Conservation (phyloP, 2,329 filamentous ascomycete species). For the Colletotrichum spinosum region DNA sequence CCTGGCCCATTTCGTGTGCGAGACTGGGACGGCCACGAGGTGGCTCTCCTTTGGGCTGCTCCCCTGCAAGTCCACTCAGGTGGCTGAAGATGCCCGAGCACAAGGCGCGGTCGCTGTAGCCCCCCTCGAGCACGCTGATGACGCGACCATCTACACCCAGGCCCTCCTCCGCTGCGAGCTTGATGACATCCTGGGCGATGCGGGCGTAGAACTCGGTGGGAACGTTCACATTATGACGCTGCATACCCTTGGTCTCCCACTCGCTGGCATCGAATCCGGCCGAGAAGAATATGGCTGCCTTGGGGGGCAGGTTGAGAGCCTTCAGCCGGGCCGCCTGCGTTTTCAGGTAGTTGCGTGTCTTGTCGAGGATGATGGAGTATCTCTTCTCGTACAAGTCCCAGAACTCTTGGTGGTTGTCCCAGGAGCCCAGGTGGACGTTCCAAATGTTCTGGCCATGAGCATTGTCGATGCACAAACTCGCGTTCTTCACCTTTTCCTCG, state of each 20-base stretch:
- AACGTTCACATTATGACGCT: constrained; percentile 94
- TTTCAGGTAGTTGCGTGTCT: constrained; percentile 82
- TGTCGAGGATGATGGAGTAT: constrained; percentile 82
- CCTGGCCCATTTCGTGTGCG: constrained; percentile 69
- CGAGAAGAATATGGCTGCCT: constrained; percentile 92
- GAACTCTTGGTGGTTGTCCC: constrained; percentile 86
- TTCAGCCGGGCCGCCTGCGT: constrained; percentile 76
- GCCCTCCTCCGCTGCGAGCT: constrained; percentile 82
- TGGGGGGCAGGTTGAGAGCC: constrained; percentile 71
- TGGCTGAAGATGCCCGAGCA: constrained; percentile 92
- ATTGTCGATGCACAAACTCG: constrained; percentile 93
- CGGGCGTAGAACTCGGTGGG: constrained; percentile 96
- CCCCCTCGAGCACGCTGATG: constrained; percentile 94
- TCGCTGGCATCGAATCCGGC: constrained; percentile 98
- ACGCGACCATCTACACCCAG: constrained; percentile 84
- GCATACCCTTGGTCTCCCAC: constrained; percentile 93
- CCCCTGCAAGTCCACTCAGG: constrained; percentile 81
- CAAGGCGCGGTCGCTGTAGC: constrained; percentile 93
- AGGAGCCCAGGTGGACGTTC: constrained; percentile 94
- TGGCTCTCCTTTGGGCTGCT: constrained; percentile 50
- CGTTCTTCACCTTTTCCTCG: constrained; percentile 90
- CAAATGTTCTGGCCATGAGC: constrained; percentile 94
- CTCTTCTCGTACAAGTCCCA: constrained; percentile 87
- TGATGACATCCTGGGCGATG: constrained; percentile 87
- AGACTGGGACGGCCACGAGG: constrained; percentile 55